phyloP scores from a whole-genome alignment of 805 yeast genomes.

The Jamesozyma hellenica region DNA sequence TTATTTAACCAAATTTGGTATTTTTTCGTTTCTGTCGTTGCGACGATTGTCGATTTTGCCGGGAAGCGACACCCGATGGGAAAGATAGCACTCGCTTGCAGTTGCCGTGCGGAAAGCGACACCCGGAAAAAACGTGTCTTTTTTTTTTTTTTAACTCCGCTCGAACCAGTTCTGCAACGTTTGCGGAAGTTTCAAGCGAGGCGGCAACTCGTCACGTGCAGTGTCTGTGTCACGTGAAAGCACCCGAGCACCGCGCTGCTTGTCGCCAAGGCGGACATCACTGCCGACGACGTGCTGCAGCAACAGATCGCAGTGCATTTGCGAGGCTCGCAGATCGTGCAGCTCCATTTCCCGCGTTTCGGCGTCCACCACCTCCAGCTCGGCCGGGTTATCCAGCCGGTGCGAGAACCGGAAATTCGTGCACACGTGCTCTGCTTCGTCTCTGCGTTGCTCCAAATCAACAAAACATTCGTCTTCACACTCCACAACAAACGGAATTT shows the following conservation, averaged over 20 bases:
- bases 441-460: no score
- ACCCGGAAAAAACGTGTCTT: background rate
- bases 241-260: background rate
- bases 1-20: no score
- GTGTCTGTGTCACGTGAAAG: background rate
- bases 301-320: slow-evolving; percentile 9
- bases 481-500: background rate
- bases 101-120: background rate
- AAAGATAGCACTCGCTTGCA: background rate
- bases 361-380: slow-evolving; percentile 18
- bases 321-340: slow-evolving; percentile 12
- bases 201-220: background rate
- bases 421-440: no score
- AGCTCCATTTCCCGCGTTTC: slow-evolving; percentile 14
- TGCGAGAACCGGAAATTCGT: background rate
- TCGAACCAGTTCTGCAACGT: background rate
- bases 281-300: slow-evolving; percentile 6
- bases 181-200: background rate
- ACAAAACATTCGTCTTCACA: background rate
- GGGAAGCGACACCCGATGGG: background rate
- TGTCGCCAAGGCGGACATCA: background rate
- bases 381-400: slow-evolving; percentile 18
- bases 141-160: no score
- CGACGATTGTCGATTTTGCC: no score
- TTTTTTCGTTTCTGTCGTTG: no score